These are phyloP conservation scores for Solanum hybrid DNA, from an alignment of 305 asterid species.

Conservation along the genomic window DNA sequence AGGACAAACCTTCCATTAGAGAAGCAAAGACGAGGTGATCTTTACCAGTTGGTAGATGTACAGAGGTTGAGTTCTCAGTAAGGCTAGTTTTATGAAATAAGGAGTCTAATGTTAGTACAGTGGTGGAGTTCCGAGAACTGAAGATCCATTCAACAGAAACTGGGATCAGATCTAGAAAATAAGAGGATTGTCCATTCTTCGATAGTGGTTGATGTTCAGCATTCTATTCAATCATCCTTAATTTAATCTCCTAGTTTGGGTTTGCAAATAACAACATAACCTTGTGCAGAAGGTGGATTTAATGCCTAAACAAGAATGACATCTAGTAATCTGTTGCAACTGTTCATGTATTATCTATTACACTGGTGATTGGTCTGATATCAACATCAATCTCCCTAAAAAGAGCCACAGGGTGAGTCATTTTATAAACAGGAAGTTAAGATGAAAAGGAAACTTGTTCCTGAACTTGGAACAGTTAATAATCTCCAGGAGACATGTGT, in stretches of 20 bases:
- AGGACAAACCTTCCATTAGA: slow-evolving; percentile 79
- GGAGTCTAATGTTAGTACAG: background rate
- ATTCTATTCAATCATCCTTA: background rate
- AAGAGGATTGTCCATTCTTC: background rate
- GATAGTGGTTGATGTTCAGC: background rate
- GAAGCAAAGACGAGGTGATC: slow-evolving; percentile 90
- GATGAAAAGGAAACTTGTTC: background rate
- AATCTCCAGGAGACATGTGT: background rate
- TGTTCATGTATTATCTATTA: background rate
- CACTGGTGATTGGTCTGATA: background rate
- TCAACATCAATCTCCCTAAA: background rate
- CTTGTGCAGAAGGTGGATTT: background rate
- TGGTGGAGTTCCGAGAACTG: background rate
- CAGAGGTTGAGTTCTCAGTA: slow-evolving; percentile 39
- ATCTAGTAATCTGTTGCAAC: background rate
- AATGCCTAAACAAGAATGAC: background rate
- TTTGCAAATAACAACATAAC: background rate
- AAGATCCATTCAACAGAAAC: background rate
- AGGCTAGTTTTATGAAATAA: background rate
- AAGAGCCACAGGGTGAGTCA: background rate
- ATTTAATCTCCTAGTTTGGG: background rate
- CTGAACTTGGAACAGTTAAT: background rate
- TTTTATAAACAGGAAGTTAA: background rate
- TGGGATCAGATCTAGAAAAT: background rate
- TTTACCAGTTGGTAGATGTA: slow-evolving; percentile 86